Conservation (phyloP, 2,329 filamentous ascomycete species). For the Gremmenia infestans region DNA sequence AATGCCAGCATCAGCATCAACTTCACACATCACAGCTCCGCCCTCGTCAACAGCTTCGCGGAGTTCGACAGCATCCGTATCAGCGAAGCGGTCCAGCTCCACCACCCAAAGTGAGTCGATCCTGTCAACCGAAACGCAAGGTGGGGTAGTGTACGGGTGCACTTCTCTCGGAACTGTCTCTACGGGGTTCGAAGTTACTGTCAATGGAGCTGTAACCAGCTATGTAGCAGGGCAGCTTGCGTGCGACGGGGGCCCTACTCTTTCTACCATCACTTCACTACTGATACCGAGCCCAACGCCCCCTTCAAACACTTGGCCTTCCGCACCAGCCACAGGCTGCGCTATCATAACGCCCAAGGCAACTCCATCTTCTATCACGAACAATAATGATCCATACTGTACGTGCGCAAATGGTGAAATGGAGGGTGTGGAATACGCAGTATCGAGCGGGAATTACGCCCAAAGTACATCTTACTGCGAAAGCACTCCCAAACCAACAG, state of each 20-base stretch:
- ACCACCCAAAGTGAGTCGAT: no score
- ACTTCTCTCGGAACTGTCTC: background rate
- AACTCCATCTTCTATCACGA: background rate
- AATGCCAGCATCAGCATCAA: no score
- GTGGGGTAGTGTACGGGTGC: background rate
- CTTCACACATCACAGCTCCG: no score
- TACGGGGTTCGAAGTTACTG: background rate
- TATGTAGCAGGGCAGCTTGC: background rate
- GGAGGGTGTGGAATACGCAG: background rate
- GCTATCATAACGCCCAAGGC: background rate
- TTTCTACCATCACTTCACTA: background rate
- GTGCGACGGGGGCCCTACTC: background rate
- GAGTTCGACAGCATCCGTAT: no score
- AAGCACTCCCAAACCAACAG: background rate
- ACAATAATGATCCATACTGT: background rate
- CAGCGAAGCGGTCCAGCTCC: no score
- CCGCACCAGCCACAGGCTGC: background rate
- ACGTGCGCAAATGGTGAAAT: background rate
- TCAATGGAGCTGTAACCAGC: background rate
- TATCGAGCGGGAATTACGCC: background rate
- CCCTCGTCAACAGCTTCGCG: no score
- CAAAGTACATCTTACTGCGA: background rate
- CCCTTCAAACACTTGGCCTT: background rate
- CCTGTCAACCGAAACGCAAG: background rate
- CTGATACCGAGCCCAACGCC: background rate